Evolutionary conservation across 768 basidiomycete genomes (phyloP).

Genomic region (Imleria badia): DNA sequence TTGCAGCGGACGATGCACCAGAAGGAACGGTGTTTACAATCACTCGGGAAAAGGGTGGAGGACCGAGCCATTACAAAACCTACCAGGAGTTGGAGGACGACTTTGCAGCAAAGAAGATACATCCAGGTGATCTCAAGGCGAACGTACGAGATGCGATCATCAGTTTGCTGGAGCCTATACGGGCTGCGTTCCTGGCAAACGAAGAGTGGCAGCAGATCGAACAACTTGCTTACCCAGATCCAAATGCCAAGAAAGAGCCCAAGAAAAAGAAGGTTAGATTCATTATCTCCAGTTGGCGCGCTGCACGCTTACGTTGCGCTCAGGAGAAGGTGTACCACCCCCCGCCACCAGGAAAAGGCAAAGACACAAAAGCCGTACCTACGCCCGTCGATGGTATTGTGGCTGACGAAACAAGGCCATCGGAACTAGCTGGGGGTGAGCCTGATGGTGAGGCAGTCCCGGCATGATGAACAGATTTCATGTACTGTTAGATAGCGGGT

Average conservation of each 20-base stretch:
- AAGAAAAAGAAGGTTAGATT: slow-evolving; percentile 57
- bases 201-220: slow-evolving; percentile 81
- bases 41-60: slow-evolving; percentile 73
- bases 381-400: slow-evolving; percentile 8
- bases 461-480: not conserved
- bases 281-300: not conserved
- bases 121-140: slow-evolving; percentile 88
- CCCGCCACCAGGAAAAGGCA: slow-evolving; percentile 79
- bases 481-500: not conserved
- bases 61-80: slow-evolving; percentile 63
- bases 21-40: slow-evolving; percentile 82
- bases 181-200: slow-evolving; percentile 69
- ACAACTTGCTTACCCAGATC: slow-evolving; percentile 81
- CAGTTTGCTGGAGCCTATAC: slow-evolving; percentile 76
- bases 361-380: slow-evolving; percentile 35
- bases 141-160: slow-evolving; percentile 74
- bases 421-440: not conserved
- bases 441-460: slow-evolving; percentile 10
- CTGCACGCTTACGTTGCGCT: not conserved
- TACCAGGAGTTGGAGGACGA: slow-evolving; percentile 69
- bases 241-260: slow-evolving; percentile 57
- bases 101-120: slow-evolving; percentile 73
- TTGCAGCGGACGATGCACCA: slow-evolving; percentile 68
- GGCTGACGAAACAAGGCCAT: not conserved
- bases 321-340: slow-evolving; percentile 84